Evolutionary conservation across 805 yeast species (phyloP).

Genomic region (Candida khao-thaluensis): DNA sequence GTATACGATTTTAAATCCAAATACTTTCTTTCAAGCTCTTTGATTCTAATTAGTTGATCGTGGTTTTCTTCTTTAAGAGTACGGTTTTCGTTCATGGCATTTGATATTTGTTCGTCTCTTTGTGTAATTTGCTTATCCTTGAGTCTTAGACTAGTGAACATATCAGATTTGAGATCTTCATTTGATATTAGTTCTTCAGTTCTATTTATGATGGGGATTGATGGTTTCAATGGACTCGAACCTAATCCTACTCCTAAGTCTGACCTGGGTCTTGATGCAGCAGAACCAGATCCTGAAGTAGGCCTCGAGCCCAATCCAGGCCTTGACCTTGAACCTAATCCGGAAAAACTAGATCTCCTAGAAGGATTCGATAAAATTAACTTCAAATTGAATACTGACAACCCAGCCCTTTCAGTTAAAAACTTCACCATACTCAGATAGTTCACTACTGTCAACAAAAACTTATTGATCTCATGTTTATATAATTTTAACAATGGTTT

Average conservation of each 20-base stretch:
- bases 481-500: conserved; percentile 22
- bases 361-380: conserved; percentile 10
- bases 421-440: conserved; percentile 20
- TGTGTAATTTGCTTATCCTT: conserved; percentile 16
- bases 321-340: neutral
- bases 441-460: conserved; percentile 25
- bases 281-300: neutral
- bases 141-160: conserved; percentile 1
- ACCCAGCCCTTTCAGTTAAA: conserved; percentile 22
- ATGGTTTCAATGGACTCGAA: neutral
- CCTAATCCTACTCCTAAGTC: neutral
- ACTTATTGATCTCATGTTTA: conserved; percentile 22
- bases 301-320: conserved; percentile 5
- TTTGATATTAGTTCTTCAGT: neutral
- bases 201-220: neutral
- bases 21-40: conserved; percentile 20
- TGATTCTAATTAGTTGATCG: conserved; percentile 13
- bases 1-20: conserved; percentile 18
- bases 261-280: neutral
- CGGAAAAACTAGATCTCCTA: neutral
- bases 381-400: conserved; percentile 11
- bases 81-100: conserved; percentile 14
- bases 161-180: conserved; percentile 1
- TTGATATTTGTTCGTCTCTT: conserved; percentile 15
- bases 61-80: conserved; percentile 8